phyloP scores from a whole-genome alignment of 2,329 filamentous ascomycete genomes.

The Fusarium musae region DNA sequence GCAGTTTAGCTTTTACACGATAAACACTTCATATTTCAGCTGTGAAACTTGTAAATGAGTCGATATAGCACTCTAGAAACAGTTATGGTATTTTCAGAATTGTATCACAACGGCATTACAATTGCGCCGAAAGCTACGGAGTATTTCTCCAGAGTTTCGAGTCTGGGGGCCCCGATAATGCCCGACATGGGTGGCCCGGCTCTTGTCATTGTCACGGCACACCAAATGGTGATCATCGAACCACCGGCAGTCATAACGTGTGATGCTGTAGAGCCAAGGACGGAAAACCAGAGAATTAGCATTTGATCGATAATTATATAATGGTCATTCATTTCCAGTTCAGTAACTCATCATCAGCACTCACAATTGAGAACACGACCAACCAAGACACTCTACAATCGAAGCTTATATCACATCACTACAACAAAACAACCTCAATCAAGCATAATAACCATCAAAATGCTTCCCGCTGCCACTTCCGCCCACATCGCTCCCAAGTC shows the following conservation, averaged over 20 bases:
- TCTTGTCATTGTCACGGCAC: constrained; percentile 20
- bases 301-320: constrained; percentile 28
- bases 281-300: background rate
- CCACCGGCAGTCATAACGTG: constrained; percentile 38
- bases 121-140: background rate
- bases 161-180: constrained; percentile 30
- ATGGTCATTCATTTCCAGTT: background rate
- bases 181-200: constrained; percentile 28
- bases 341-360: background rate
- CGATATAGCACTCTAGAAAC: background rate
- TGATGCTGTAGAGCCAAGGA: constrained; percentile 5
- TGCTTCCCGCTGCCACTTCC: constrained; percentile 30
- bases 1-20: background rate
- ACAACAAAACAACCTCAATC: background rate
- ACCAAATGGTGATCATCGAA: constrained; percentile 36
- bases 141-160: constrained; percentile 1
- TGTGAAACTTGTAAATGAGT: background rate
- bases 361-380: background rate
- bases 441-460: constrained; percentile 13
- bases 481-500: constrained; percentile 30
- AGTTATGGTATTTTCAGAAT: background rate
- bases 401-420: no score
- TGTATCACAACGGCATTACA: background rate
- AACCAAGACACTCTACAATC: background rate
- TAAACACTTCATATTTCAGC: background rate